A percentile compares a stretch with the other conserved stretches of the same genome.
These are phyloP conservation scores for Penicillium sp. DNA, from an alignment of 2,329 filamentous ascomycete species.

Conservation along the genomic window DNA sequence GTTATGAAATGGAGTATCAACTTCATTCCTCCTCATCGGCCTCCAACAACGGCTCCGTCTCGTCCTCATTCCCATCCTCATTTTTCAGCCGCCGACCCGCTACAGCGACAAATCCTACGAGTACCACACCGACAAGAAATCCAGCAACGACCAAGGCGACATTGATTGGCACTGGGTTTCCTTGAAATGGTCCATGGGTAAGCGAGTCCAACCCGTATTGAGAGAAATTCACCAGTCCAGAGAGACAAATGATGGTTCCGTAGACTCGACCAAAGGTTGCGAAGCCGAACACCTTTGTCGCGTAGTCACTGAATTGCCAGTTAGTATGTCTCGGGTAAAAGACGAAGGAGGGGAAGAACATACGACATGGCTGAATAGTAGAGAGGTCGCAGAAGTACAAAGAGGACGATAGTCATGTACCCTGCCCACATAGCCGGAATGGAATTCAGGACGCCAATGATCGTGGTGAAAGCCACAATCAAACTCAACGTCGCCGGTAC, in stretches of 20 bases:
- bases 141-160: constrained; percentile 65
- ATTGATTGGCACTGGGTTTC: constrained; percentile 79
- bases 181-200: constrained; percentile 70
- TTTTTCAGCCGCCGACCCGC: constrained; percentile 21
- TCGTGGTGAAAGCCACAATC: constrained; percentile 71
- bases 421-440: constrained; percentile 65
- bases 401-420: constrained; percentile 78
- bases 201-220: constrained; percentile 78
- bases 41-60: constrained; percentile 29
- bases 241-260: constrained; percentile 82
- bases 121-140: constrained; percentile 62
- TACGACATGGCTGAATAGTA: constrained; percentile 87
- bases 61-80: constrained; percentile 23
- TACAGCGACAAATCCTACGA: constrained; percentile 66
- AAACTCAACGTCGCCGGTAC: constrained; percentile 70
- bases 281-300: constrained; percentile 90
- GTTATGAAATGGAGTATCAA: not conserved
- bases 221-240: constrained; percentile 79
- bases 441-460: constrained; percentile 75
- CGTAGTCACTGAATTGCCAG: constrained; percentile 65
- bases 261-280: constrained; percentile 90
- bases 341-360: constrained; percentile 26
- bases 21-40: constrained; percentile 24
- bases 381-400: constrained; percentile 81
- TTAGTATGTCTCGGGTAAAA: not conserved